These are phyloP conservation scores for Euphorbia pulcherrima DNA, from an alignment of 345 rosid species.

Conservation along the genomic window DNA sequence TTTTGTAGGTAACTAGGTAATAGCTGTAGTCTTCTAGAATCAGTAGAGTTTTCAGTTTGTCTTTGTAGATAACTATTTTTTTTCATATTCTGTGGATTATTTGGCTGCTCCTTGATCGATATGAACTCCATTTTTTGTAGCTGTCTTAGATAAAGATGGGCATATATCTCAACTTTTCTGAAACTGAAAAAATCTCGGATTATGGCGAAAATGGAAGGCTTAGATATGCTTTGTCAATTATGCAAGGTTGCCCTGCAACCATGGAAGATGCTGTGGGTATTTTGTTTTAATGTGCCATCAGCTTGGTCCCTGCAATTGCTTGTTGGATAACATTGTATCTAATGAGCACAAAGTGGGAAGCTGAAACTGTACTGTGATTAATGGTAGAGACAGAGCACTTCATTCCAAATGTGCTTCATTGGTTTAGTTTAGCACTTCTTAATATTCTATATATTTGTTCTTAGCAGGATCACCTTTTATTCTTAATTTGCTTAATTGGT, in stretches of 20 bases:
- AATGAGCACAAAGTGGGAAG: neutral
- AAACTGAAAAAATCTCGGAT: slow-evolving; percentile 87
- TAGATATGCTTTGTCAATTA: slow-evolving; percentile 83
- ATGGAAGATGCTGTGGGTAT: slow-evolving; percentile 99
- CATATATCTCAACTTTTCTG: slow-evolving; percentile 84
- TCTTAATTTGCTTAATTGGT: no score
- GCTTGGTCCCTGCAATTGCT: neutral
- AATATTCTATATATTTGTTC: no score
- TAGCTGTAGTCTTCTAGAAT: neutral
- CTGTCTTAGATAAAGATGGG: slow-evolving; percentile 58
- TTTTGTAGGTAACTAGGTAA: neutral
- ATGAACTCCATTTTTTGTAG: neutral
- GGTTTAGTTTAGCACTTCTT: no score
- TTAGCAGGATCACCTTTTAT: no score
- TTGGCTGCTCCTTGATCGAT: no score
- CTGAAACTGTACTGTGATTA: no score
- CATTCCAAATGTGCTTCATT: no score
- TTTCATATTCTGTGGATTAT: neutral
- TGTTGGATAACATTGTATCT: neutral
- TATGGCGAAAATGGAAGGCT: slow-evolving; percentile 73
- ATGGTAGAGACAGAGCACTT: no score
- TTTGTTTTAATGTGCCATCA: slow-evolving; percentile 8
- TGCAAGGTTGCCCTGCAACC: slow-evolving; percentile 99
- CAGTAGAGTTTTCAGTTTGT: neutral
- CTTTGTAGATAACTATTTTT: neutral